Evolutionary conservation across 306 rosid species (phyloP).

Genomic region (Fragaria nilgerrensis): DNA sequence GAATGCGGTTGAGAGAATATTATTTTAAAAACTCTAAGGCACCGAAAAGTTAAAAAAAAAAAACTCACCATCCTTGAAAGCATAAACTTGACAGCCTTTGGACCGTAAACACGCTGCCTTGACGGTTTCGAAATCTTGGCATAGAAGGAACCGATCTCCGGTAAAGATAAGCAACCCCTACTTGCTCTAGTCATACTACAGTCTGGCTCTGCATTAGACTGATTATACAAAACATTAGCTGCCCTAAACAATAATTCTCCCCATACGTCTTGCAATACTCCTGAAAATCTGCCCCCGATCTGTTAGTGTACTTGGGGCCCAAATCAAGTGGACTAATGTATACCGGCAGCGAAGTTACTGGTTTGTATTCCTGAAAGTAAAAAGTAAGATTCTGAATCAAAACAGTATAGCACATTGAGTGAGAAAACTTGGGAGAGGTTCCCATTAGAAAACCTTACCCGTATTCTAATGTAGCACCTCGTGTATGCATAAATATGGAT

Average conservation of each 20-base stretch:
- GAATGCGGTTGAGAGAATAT: neutral
- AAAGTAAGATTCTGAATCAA: slow-evolving; percentile 11
- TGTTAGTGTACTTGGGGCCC: slow-evolving; percentile 85
- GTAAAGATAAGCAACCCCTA: slow-evolving; percentile 88
- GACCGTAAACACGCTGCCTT: slow-evolving; percentile 85
- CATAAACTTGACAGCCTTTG: slow-evolving; percentile 82
- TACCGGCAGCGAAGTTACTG: slow-evolving; percentile 92
- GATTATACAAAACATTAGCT: slow-evolving; percentile 94
- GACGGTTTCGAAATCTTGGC: slow-evolving; percentile 84
- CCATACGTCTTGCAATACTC: slow-evolving; percentile 87
- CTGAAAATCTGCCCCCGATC: slow-evolving; percentile 72
- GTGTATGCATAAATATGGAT: slow-evolving; percentile 93
- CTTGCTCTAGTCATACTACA: slow-evolving; percentile 63
- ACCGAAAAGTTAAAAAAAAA: no score
- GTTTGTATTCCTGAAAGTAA: slow-evolving; percentile 63
- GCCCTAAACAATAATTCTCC: slow-evolving; percentile 93
- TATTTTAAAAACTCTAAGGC: neutral
- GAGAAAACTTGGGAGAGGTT: slow-evolving; percentile 1
- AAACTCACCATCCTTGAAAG: slow-evolving; percentile 87
- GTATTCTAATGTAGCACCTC: slow-evolving; percentile 80
- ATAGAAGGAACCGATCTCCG: slow-evolving; percentile 86
- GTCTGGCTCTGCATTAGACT: slow-evolving; percentile 80
- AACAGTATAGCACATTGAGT: neutral
- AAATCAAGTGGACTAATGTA: slow-evolving; percentile 97
- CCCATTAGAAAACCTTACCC: slow-evolving; percentile 43